Base-by-base conservation (phyloP, 2,329 filamentous ascomycete species). In the Aspergillus costaricaensis region DNA sequence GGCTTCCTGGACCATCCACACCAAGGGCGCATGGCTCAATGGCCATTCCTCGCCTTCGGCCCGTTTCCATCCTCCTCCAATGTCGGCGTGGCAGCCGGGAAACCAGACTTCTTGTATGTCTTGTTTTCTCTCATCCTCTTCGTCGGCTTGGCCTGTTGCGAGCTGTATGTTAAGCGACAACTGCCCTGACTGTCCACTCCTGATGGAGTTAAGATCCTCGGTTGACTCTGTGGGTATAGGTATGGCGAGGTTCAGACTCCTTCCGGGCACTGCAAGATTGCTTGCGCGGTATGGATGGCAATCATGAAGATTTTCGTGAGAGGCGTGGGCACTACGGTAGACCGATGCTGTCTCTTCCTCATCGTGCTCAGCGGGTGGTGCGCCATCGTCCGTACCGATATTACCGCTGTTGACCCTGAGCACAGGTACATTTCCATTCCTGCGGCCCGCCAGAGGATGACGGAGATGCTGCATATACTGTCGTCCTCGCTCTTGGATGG, bases 51-150 rank as follows among this genome's bases (percentile, higher is more conserved):
- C 89, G 23, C 80, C 82, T 1, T 80, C 79, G 0, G 79, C 73
- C 0, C 85, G 76, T 53, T 85, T 84, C 90, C 90, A 92, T 0
- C 91, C 91, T 9, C 91, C 91, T 1, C 91, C 91, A 30, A 93
- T 86, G 63, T 94, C 91, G 1, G 86, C 91, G 64, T 96, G 91
- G 10, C 88, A 87, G 8, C 91, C 91, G 0, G 90, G 82, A 68
- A 95, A 95, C 79, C 79, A 80, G 8, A 94, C 84, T 68, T 95
- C 91, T 61, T 91, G 85, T 51, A 94, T 89, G 65, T 94, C 89
- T 69, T 93, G 90, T 1, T 59, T 60, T n/a, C 72, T 70, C 14
- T 76, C 70, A 14, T 78, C 74, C 15, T 70, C 70, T 4, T 70
- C 58, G 5, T 59, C 66, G 15, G 55, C 57, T 25, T 58, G 57